Evolutionary conservation across 108 stramenopile genomes (phyloP).

Genomic region (Conticribra guillardii): DNA sequence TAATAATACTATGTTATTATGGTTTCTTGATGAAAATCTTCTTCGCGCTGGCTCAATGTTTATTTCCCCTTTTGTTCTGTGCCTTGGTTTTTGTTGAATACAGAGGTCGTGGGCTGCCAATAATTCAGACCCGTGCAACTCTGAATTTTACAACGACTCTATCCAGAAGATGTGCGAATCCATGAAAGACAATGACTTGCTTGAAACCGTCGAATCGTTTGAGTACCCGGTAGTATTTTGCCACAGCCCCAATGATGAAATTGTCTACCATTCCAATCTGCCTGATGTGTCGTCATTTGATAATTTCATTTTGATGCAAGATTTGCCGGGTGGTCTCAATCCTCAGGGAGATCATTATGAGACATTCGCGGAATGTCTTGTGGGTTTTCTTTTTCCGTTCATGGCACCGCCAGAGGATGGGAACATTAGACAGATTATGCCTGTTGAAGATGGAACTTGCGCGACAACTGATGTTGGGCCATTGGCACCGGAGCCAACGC

Average conservation of each 20-base stretch:
- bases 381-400: slow-evolving; percentile 1
- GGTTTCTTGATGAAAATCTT: too few species aligned
- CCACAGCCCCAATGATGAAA: slow-evolving; percentile 2
- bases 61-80: neutral
- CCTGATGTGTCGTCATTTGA: neutral
- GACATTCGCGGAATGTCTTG: neutral
- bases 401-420: neutral
- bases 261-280: neutral
- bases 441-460: neutral
- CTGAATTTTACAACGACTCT: neutral
- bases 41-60: too few species aligned
- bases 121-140: slow-evolving; percentile 1
- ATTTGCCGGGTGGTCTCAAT: neutral
- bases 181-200: neutral
- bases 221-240: neutral
- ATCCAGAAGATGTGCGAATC: neutral
- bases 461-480: too few species aligned
- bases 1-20: too few species aligned
- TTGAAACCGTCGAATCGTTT: neutral
- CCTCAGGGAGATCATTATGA: neutral
- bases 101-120: neutral
- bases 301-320: neutral
- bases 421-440: neutral
- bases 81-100: neutral
- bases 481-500: too few species aligned